Percentiles rank a stretch among this genome's conserved stretches.
Conservation (phyloP, 164 flowering plant genomes). For the Annona squamosa region DNA sequence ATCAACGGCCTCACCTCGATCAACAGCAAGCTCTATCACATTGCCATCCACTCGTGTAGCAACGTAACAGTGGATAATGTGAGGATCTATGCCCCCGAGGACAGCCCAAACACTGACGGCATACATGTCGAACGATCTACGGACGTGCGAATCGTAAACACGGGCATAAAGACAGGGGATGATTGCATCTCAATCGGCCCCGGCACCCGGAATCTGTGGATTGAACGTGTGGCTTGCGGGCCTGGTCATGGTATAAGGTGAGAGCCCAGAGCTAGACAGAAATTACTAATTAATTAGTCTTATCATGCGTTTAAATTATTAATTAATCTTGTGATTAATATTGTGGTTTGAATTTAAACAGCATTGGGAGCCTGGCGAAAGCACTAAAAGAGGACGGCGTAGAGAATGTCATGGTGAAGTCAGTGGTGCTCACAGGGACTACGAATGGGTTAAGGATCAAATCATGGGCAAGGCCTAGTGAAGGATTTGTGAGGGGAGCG, state of each 20-base stretch:
- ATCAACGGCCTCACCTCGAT: conserved; percentile 33
- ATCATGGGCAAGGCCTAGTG: conserved; percentile 67
- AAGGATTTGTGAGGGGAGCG: conserved; percentile 46
- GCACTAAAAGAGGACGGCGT: conserved; percentile 49
- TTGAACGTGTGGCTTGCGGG: conserved; percentile 19
- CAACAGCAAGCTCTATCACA: conserved; percentile 38
- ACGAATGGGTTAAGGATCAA: conserved; percentile 68
- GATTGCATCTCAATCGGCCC: conserved; percentile 34
- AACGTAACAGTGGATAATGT: conserved; percentile 22
- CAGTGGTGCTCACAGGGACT: conserved; percentile 36
- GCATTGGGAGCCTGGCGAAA: conserved; percentile 74
- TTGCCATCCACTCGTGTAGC: conserved; percentile 25
- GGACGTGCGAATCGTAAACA: conserved; percentile 16
- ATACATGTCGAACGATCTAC: conserved; percentile 23
- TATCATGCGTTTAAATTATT: not conserved
- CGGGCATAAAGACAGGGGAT: conserved; percentile 15
- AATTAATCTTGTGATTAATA: not conserved
- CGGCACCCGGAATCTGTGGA: conserved; percentile 18
- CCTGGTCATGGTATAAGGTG: conserved; percentile 35
- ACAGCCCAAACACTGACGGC: conserved; percentile 38
- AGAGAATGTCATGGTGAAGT: conserved; percentile 54
- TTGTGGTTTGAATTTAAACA: conserved; percentile 8
- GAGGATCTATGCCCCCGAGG: conserved; percentile 20
- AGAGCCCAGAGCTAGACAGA: not conserved
- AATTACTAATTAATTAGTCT: not conserved